Evolutionary conservation across 2,329 filamentous ascomycete genomes (phyloP).

Genomic region (Pleomassaria siparia): DNA sequence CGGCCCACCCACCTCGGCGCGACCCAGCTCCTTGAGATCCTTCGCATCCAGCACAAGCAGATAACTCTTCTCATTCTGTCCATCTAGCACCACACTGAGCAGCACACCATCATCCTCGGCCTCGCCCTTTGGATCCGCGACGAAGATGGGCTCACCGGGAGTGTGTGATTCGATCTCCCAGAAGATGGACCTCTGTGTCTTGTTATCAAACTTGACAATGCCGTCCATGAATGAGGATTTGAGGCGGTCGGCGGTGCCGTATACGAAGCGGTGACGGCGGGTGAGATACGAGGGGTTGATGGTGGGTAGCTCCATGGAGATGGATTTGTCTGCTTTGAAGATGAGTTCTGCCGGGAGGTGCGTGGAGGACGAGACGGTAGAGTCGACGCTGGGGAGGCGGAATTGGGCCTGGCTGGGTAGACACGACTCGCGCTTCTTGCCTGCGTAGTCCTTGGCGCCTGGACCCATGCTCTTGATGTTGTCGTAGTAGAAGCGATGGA

Average conservation of each 20-base stretch:
- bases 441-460: slow-evolving; percentile 17
- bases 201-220: slow-evolving; percentile 66
- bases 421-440: slow-evolving; percentile 26
- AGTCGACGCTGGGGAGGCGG: slow-evolving; percentile 34
- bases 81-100: slow-evolving; percentile 66
- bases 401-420: slow-evolving; percentile 34
- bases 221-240: slow-evolving; percentile 63
- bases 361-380: slow-evolving; percentile 25
- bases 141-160: slow-evolving; percentile 70
- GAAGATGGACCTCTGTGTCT: slow-evolving; percentile 53
- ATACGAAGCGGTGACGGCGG: slow-evolving; percentile 61
- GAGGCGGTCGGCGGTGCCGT: slow-evolving; percentile 59
- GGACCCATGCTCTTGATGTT: slow-evolving; percentile 23
- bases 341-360: slow-evolving; percentile 39
- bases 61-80: slow-evolving; percentile 61
- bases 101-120: slow-evolving; percentile 66
- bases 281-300: slow-evolving; percentile 62
- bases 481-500: slow-evolving; percentile 67
- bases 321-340: slow-evolving; percentile 56
- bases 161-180: slow-evolving; percentile 65
- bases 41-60: slow-evolving; percentile 65
- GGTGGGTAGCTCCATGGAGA: slow-evolving; percentile 61
- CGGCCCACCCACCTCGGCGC: slow-evolving; percentile 63
- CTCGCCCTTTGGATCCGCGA: slow-evolving; percentile 52
- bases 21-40: slow-evolving; percentile 64